These are phyloP conservation scores for Debaryomyces sp. DNA, from an alignment of 1,139 yeast species.

Conservation along the genomic window DNA sequence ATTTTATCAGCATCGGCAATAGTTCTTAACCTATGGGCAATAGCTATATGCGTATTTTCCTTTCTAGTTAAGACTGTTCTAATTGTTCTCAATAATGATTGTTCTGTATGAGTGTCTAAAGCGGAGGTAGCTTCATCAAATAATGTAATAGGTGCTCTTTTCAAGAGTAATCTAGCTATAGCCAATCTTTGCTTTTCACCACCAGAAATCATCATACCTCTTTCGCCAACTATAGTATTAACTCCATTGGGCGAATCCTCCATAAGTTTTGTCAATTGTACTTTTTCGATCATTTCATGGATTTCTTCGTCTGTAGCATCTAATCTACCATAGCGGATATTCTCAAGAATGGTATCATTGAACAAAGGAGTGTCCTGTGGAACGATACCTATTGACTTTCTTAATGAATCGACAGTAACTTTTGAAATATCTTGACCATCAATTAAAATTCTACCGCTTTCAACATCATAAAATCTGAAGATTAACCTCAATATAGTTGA, in stretches of 20 bases:
- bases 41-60: conserved; percentile 76
- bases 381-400: conserved; percentile 83
- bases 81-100: conserved; percentile 73
- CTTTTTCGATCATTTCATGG: conserved; percentile 60
- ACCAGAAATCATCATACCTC: conserved; percentile 98
- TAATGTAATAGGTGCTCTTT: conserved; percentile 86
- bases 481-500: conserved; percentile 84
- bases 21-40: conserved; percentile 92
- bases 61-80: conserved; percentile 59
- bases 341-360: conserved; percentile 86
- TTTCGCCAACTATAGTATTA: conserved; percentile 91
- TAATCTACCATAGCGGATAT: conserved; percentile 83
- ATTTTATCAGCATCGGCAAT: conserved; percentile 94
- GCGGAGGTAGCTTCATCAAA: conserved; percentile 98
- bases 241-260: conserved; percentile 79
- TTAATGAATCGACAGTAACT: conserved; percentile 73
- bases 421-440: conserved; percentile 89
- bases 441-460: conserved; percentile 73
- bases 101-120: conserved; percentile 95
- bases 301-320: conserved; percentile 78
- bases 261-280: conserved; percentile 67
- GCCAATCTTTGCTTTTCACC: conserved; percentile 98
- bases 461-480: conserved; percentile 87
- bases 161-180: conserved; percentile 82
- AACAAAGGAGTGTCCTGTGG: conserved; percentile 98